phyloP scores from a whole-genome alignment of 192 early-diverging fungal genomes.

The Spinellus fusiger region DNA sequence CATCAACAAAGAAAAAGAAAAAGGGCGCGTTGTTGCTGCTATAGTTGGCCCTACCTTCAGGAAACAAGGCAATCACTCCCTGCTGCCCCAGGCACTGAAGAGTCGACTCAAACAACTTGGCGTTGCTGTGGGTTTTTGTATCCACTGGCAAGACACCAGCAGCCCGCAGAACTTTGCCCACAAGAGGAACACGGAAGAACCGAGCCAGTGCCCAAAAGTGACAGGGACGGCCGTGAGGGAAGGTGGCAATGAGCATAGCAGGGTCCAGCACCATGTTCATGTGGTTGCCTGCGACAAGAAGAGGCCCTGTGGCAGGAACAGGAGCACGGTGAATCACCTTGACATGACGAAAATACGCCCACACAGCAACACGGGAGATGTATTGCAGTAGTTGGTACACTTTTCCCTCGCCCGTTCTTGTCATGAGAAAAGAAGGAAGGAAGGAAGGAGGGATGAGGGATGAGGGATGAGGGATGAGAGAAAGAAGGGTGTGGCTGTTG shows the following conservation, averaged over 20 bases:
- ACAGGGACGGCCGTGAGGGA: conserved; percentile 39
- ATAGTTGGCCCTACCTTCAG: conserved; percentile 33
- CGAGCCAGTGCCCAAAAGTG: conserved; percentile 48
- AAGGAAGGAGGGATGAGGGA: not conserved
- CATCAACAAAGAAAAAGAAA: conserved; percentile 9
- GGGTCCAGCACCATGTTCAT: conserved; percentile 49
- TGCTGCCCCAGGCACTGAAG: conserved; percentile 31
- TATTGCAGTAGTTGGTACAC: conserved; percentile 17
- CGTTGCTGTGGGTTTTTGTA: conserved; percentile 38
- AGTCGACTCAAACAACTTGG: conserved; percentile 37
- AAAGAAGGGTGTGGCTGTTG: not conserved
- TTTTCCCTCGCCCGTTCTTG: conserved; percentile 25
- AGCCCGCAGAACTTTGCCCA: conserved; percentile 22
- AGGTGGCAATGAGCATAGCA: conserved; percentile 34
- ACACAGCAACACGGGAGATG: conserved; percentile 19
- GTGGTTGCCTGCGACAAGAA: conserved; percentile 34
- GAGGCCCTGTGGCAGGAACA: conserved; percentile 30
- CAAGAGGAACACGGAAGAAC: conserved; percentile 35
- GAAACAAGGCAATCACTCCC: conserved; percentile 42
- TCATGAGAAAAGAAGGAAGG: not conserved
- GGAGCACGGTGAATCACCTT: conserved; percentile 22
- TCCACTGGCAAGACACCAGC: conserved; percentile 46
- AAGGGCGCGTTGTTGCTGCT: not conserved
- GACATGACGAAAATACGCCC: conserved; percentile 33
- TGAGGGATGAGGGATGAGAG: not conserved